These are phyloP conservation scores for Neckera pumila DNA, from an alignment of 225 moss, liverwort and hornwort genomes.

Conservation along the genomic window DNA sequence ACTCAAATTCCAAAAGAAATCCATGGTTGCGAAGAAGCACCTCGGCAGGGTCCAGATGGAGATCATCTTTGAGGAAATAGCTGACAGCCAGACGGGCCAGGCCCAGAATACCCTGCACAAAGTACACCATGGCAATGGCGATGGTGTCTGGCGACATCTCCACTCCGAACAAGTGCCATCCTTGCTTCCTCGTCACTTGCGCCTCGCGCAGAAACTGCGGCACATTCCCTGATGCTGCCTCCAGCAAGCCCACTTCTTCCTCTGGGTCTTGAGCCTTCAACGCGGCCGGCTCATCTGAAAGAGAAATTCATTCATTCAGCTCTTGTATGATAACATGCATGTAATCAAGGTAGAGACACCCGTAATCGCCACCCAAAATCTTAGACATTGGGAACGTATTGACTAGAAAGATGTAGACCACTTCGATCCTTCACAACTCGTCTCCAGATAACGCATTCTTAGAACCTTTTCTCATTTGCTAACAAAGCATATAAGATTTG, in stretches of 20 bases:
- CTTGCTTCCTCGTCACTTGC: conserved; percentile 17
- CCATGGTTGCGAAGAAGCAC: conserved; percentile 3
- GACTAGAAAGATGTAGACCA: neutral
- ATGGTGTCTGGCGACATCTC: conserved; percentile 80
- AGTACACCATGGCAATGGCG: conserved; percentile 96
- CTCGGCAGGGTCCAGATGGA: conserved; percentile 92
- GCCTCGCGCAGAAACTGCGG: conserved; percentile 31
- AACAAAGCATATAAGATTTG: neutral
- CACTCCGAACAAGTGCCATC: conserved; percentile 72
- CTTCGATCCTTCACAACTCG: neutral
- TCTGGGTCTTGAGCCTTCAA: conserved; percentile 21
- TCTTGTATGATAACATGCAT: too few species aligned
- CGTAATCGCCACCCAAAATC: neutral
- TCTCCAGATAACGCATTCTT: neutral
- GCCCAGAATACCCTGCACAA: conserved; percentile 90
- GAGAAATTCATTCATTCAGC: neutral
- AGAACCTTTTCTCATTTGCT: neutral
- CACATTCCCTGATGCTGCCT: neutral
- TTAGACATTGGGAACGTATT: neutral
- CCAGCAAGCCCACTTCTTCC: conserved; percentile 20
- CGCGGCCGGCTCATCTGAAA: conserved; percentile 3
- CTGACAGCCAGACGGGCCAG: conserved; percentile 80
- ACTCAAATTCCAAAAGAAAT: neutral
- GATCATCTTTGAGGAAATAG: conserved; percentile 95
- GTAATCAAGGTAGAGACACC: neutral